phyloP scores from a whole-genome alignment of 176 grass and related monocot species.

The Thinopyrum elongatum region DNA sequence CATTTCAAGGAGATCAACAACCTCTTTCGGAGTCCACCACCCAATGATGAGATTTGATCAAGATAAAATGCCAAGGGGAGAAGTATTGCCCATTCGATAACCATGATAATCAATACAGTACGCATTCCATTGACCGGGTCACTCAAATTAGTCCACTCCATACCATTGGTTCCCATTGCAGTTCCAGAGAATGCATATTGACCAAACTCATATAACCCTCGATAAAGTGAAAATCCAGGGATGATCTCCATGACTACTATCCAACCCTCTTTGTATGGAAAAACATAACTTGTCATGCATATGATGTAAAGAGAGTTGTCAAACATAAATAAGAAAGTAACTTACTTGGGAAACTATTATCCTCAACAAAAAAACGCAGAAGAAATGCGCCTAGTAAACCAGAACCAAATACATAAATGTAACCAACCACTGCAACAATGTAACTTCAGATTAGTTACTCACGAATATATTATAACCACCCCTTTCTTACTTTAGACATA shows the following conservation, averaged over 20 bases:
- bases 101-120: constrained; percentile 77
- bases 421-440: constrained; percentile 67
- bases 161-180: constrained; percentile 56
- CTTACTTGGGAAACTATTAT: constrained; percentile 74
- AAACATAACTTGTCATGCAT: constrained; percentile 9
- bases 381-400: constrained; percentile 75
- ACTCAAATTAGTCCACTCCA: constrained; percentile 69
- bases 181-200: constrained; percentile 57
- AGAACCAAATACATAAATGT: constrained; percentile 93
- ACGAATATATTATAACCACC: background rate
- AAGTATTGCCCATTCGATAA: constrained; percentile 65
- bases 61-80: constrained; percentile 68
- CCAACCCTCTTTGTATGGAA: constrained; percentile 64
- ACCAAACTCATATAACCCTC: constrained; percentile 77
- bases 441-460: constrained; percentile 5
- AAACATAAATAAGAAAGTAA: constrained; percentile 15
- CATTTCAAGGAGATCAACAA: constrained; percentile 53
- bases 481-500: background rate
- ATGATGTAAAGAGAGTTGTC: background rate
- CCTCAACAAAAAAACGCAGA: constrained; percentile 66
- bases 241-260: constrained; percentile 80
- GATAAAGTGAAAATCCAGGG: constrained; percentile 82
- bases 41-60: constrained; percentile 50
- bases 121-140: constrained; percentile 64
- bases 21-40: constrained; percentile 38